Evolutionary conservation across 2,329 filamentous ascomycete genomes (phyloP), one percentile per base, ranked within the genome.

Genomic region (Didymella segeticola): DNA sequence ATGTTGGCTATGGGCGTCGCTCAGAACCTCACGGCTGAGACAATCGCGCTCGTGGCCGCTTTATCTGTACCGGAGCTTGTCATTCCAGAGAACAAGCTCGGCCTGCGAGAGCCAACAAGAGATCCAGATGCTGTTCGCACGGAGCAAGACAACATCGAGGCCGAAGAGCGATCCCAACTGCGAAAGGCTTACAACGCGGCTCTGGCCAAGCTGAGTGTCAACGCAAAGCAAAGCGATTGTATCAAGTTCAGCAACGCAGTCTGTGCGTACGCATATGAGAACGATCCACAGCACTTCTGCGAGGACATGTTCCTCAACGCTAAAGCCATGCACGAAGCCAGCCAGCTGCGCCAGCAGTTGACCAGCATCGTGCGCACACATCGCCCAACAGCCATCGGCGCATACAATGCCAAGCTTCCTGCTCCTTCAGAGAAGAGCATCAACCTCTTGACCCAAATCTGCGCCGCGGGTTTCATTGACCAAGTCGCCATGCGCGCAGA

Each of bases 401-500:
- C 72, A 5, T 81, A 79, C 61, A 64, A 77, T 26, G 47, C 78
- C 5, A 56, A 82, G 76, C 62, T 93, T 77, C 75, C 84, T 72
- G 70, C 86, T 70, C 78, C 83, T 79, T 83, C 84, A 0, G 78
- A 86, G 6, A 89, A 87, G 61, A 88, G 74, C 68, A 79, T 96
- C 23, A 87, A 87, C 39, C 86, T 91, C 1, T 80, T 99, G 23
- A 96, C 96, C 73, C 91, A 97, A 70, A 96, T 98, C 77, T 87
- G 91, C 19, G 91, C 93, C 0, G 89, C 91, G 0, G 95, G 93
- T 1, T 98, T 97, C 77, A 86, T 98, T 67, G 95, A 99, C 75
- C 90, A 97, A 63, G 84, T 99, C 33, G 95, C 95, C 38, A 92
- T 98, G 63, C 90, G 95, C 56, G 91, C 90, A 4, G 93, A 99